A percentile compares a stretch with the other conserved stretches of the same genome.
Conservation (phyloP, 176 grass and related monocot genomes). For the Ensete ventricosum region DNA sequence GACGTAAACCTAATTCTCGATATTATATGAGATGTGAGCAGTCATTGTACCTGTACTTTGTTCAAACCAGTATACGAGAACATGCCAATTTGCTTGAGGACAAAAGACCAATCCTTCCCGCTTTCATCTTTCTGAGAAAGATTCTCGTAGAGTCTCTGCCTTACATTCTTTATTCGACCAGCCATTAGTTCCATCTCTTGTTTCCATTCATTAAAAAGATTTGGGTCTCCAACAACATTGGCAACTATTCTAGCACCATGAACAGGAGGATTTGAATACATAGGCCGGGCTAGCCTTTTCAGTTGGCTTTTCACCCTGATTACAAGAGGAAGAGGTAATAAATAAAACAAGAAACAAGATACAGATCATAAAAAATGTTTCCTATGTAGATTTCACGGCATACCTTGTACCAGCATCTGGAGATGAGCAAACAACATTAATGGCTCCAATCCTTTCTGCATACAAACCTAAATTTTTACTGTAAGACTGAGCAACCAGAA, state of each 20-base stretch:
- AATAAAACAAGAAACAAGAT: neutral
- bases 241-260: constrained; percentile 89
- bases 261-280: constrained; percentile 91
- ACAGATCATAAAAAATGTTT: neutral
- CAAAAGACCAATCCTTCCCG: constrained; percentile 93
- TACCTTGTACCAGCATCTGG: constrained; percentile 66
- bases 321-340: neutral
- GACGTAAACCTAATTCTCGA: too few species aligned
- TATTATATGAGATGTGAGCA: neutral
- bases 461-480: constrained; percentile 97
- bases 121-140: constrained; percentile 63
- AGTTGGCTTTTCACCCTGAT: constrained; percentile 93
- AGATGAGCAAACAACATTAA: constrained; percentile 78
- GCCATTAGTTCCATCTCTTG: constrained; percentile 88
- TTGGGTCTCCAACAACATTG: constrained; percentile 76
- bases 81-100: constrained; percentile 95
- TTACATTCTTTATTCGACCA: constrained; percentile 83
- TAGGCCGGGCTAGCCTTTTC: constrained; percentile 82
- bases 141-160: constrained; percentile 66
- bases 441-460: constrained; percentile 88
- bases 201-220: constrained; percentile 92
- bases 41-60: constrained; percentile 49
- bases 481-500: constrained; percentile 91
- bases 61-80: constrained; percentile 93
- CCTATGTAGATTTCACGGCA: constrained; percentile 9